Conservation (phyloP, 257 asterid species). For the Primulina eburnea region DNA sequence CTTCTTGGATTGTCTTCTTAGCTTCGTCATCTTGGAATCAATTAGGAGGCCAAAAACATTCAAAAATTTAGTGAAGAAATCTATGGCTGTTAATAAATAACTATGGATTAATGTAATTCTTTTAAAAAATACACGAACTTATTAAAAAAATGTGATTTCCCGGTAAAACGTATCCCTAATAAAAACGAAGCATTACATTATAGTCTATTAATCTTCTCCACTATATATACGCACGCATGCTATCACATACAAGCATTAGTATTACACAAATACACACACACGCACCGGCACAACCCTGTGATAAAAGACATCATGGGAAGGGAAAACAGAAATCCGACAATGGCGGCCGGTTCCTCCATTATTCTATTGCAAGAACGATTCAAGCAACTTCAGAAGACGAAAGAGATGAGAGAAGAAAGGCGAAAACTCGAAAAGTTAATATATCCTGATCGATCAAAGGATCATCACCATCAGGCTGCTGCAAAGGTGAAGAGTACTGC, state of each 20-base stretch:
- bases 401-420: conserved; percentile 18
- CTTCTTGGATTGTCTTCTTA: conserved; percentile 29
- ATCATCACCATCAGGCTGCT: conserved; percentile 7
- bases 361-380: conserved; percentile 22
- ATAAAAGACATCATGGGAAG: conserved; percentile 11
- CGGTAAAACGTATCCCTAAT: neutral
- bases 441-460: conserved; percentile 12
- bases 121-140: too few relatives aligned
- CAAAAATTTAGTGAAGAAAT: conserved; percentile 33
- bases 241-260: neutral
- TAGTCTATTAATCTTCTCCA: neutral
- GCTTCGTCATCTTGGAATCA: conserved; percentile 30
- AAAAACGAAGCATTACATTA: neutral
- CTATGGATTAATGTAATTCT: too few relatives aligned
- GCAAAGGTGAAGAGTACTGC: neutral
- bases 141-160: neutral
- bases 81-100: conserved; percentile 14
- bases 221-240: conserved; percentile 18
- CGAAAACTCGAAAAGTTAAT: neutral
- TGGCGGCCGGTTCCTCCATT: conserved; percentile 13
- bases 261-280: neutral
- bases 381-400: conserved; percentile 11
- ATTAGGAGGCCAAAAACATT: conserved; percentile 26
- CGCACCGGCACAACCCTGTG: neutral
- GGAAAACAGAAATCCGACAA: neutral